Evolutionary conservation across 1,139 yeast genomes (phyloP), one percentile per base, ranked within the genome.

Genomic region (Saccharomyces hybrid): DNA sequence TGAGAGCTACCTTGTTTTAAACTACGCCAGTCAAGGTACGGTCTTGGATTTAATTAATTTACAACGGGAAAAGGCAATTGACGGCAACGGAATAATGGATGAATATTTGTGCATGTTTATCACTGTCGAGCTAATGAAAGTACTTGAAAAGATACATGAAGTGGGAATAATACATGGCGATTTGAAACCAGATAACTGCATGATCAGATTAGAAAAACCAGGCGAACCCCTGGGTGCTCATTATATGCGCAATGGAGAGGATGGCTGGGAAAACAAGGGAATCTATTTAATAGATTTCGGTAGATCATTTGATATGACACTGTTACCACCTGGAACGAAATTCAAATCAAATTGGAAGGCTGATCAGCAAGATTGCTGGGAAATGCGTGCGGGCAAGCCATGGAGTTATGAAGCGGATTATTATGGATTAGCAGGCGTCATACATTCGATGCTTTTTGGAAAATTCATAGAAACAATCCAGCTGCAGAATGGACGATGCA

Each of bases 361-460:
- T 1, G 89, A 84, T 63, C 76, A 77, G 53, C 93, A 85, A 62
- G 96, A 88, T 63, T 88, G 96, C 66, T 81, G 82, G 3, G 88
- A 86, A 63, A 83, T 88, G 85, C 75, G 82, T 55, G 72, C 78
- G 2, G 75, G 79, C 2, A 65, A 75, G 51, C 78, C 86, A 0
- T 91, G 96, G 96, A 79, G 82, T 2, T 88, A 78, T 65, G 91
- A 90, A 64, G 84, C 87, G 3, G 98, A 91, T 70, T 89, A 89
- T 67, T 87, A 80, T 66, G 97, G 97, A 0, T 61, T 88, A 28
- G 97, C 97, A 0, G 80, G 85, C 34, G 80, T 87, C 0, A 73
- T 88, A 1, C 95, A 90, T 64, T 78, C 85, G 0, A 70, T 91
- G 74, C 73, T 91, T 47, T 87, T 82, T 71, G 91, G 93, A 0